Conservation (phyloP, 768 basidiomycete species). For the Amyloporia xantha region DNA sequence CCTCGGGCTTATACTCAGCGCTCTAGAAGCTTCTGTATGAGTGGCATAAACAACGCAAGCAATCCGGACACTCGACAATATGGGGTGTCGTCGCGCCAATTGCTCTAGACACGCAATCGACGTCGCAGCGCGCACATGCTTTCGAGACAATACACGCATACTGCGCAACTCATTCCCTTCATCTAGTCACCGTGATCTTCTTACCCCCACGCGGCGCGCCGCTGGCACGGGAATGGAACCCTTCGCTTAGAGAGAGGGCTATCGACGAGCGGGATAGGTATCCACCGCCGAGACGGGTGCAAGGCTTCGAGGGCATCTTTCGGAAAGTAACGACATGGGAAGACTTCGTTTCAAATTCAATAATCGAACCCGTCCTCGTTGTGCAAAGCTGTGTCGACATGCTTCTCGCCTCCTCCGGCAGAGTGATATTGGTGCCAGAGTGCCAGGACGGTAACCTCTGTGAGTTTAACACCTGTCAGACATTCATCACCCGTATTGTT, state of each 20-base stretch:
- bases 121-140: slow-evolving; percentile 22
- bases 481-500: no score
- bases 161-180: slow-evolving; percentile 22
- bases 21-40: slow-evolving; percentile 25
- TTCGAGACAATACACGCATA: slow-evolving; percentile 26
- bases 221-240: no score
- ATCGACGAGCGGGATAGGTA: no score
- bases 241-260: no score
- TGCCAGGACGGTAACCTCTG: slow-evolving; percentile 8
- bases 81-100: slow-evolving; percentile 29
- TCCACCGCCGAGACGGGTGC: no score
- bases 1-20: background rate
- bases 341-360: slow-evolving; percentile 11
- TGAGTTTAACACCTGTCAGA: no score
- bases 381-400: slow-evolving; percentile 22
- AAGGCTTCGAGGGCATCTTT: no score
- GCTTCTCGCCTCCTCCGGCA: slow-evolving; percentile 24
- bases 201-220: slow-evolving; percentile 12
- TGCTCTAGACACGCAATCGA: slow-evolving; percentile 22
- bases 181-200: slow-evolving; percentile 25
- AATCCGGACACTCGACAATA: slow-evolving; percentile 16
- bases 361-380: slow-evolving; percentile 23
- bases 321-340: no score
- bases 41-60: slow-evolving; percentile 28
- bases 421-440: slow-evolving; percentile 23